Percentiles rank a stretch among this genome's conserved stretches.
These are phyloP conservation scores for Phytophthora nicotianae DNA, from an alignment of 352 stramenopile genomes.

Conservation along the genomic window DNA sequence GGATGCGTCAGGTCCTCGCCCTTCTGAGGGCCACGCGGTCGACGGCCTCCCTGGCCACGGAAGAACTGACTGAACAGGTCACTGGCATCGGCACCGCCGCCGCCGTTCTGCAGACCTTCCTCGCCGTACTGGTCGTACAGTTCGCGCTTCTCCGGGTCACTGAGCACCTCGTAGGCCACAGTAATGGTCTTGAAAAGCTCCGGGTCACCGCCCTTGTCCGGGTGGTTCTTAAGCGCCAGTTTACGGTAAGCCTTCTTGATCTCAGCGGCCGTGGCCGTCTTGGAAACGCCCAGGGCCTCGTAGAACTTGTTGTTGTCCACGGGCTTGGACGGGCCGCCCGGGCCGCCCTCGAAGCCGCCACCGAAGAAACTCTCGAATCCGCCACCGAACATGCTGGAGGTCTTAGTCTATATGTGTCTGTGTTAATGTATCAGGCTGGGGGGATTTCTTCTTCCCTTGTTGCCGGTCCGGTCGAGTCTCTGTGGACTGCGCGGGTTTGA, in stretches of 20 bases:
- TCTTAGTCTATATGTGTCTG: slow-evolving; percentile 22
- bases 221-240: slow-evolving; percentile 95
- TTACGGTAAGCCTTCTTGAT: slow-evolving; percentile 94
- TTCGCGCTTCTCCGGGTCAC: slow-evolving; percentile 91
- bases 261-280: slow-evolving; percentile 81
- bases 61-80: slow-evolving; percentile 99
- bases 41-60: slow-evolving; percentile 67
- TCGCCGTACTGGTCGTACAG: slow-evolving; percentile 96
- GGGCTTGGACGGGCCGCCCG: slow-evolving; percentile 55
- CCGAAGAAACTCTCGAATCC: slow-evolving; percentile 90
- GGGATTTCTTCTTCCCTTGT: slow-evolving; percentile 15
- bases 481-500: slow-evolving; percentile 38
- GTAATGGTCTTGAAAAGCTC: slow-evolving; percentile 96
- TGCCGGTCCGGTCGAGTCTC: slow-evolving; percentile 8
- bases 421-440: slow-evolving; percentile 30
- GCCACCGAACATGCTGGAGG: slow-evolving; percentile 73
- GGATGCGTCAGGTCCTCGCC: slow-evolving; percentile 95
- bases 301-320: slow-evolving; percentile 92
- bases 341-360: slow-evolving; percentile 66
- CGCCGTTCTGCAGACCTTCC: slow-evolving; percentile 95
- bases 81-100: slow-evolving; percentile 64
- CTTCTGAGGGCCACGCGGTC: slow-evolving; percentile 91
- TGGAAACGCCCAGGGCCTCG: slow-evolving; percentile 85
- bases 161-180: slow-evolving; percentile 97
- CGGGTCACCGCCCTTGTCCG: slow-evolving; percentile 98